phyloP scores from a whole-genome alignment of 1,284 basidiomycete species.

The Tilletia caries region DNA sequence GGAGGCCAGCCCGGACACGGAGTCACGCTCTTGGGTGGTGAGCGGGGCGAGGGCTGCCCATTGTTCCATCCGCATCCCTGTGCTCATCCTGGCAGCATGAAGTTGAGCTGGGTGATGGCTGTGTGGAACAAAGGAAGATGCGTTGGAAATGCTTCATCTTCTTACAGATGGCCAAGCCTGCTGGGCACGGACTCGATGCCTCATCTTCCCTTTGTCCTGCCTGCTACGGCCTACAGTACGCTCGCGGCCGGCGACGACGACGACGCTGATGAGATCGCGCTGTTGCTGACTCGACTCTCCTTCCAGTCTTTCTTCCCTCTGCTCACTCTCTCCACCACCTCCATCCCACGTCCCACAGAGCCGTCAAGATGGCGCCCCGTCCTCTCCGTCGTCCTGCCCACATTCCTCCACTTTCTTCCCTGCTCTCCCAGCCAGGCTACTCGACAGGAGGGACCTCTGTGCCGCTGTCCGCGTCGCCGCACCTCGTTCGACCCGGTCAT shows the following conservation, averaged over 20 bases:
- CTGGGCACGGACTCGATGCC: no score
- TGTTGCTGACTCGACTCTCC: no score
- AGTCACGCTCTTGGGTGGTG: slow-evolving; percentile 12
- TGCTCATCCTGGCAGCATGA: no score
- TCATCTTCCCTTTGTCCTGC: no score
- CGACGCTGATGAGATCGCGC: no score
- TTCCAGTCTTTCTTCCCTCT: no score
- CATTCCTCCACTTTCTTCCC: background rate
- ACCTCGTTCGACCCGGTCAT: background rate
- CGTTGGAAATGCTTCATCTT: no score
- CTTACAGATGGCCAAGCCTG: no score
- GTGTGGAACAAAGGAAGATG: no score
- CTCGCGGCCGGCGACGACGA: no score
- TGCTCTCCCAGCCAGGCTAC: background rate
- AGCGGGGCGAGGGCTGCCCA: slow-evolving; percentile 13
- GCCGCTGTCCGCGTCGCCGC: background rate
- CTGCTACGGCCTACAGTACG: no score
- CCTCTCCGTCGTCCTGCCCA: background rate
- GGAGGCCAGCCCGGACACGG: background rate
- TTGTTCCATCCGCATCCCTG: slow-evolving; percentile 7
- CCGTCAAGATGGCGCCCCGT: slow-evolving; percentile 3
- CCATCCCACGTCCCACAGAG: slow-evolving; percentile 51
- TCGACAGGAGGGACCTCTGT: background rate
- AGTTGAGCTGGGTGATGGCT: no score
- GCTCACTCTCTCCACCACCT: slow-evolving; percentile 49